Evolutionary conservation across 2,329 filamentous ascomycete species (phyloP).

Genomic region (Parascedosporium putredinis): DNA sequence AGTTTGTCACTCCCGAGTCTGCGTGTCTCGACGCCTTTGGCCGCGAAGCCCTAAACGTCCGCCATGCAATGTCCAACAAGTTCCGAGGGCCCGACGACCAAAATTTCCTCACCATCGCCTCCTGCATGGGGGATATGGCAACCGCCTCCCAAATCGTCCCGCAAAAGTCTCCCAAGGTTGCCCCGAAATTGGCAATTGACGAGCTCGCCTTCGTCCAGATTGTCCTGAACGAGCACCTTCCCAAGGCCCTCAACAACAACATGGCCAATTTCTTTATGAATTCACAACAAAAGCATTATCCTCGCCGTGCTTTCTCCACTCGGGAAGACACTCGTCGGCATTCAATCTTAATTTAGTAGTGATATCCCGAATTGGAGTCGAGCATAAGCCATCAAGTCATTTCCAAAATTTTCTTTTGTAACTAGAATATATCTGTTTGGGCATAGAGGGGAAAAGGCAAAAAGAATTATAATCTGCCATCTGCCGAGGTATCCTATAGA

Average conservation of each 20-base stretch:
- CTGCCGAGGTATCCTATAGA: too few species aligned
- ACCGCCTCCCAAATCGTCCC: background rate
- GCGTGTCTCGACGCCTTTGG: background rate
- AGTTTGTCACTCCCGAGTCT: background rate
- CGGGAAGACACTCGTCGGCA: background rate
- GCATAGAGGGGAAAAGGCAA: too few species aligned
- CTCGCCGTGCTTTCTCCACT: background rate
- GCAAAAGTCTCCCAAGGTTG: background rate
- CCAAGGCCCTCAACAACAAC: background rate
- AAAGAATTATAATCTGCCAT: too few species aligned
- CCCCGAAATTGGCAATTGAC: background rate
- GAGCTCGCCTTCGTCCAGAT: background rate
- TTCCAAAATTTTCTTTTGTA: too few species aligned
- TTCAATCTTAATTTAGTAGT: background rate
- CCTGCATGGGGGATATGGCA: background rate
- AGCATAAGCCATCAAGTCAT: too few species aligned
- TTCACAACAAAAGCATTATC: background rate
- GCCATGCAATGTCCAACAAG: background rate
- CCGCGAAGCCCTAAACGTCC: background rate
- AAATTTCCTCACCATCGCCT: background rate
- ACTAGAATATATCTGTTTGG: too few species aligned
- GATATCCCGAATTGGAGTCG: too few species aligned
- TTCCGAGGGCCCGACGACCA: background rate
- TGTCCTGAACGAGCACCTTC: background rate
- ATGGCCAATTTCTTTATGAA: background rate